Base-by-base conservation (phyloP, 2,329 filamentous ascomycete genomes). In the Mycosphaerella sp. region DNA sequence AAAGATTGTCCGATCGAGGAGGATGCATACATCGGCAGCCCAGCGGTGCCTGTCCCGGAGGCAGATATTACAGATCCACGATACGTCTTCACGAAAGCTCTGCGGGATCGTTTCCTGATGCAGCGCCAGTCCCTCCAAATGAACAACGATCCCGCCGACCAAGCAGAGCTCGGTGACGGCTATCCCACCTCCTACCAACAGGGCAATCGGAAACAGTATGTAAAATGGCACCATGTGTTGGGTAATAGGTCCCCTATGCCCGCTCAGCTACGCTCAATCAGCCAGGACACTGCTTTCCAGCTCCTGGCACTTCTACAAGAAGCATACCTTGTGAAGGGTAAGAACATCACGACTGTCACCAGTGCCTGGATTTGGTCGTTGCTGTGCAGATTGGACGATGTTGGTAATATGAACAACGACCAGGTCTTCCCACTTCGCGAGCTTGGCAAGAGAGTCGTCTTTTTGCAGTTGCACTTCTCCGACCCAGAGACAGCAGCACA, bases 311-410 rank as follows among this genome's bases (percentile, higher is more conserved):
- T 78, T 21, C 74, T 90, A 46, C 71, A 71, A 32, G 66, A 69
- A 8, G 62, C 87, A n/a, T 80, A 86, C 45, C 76, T 85, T 47
- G 78, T 76, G 41, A 78, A 77, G 44, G 79, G 78, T n/a, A 70
- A 74, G 17, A 75, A 77, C 27, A 73, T 89, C 27, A 75, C 80
- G 21, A 78, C 80, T 60, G 79, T 83, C 42, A 82, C 87, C 4
- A 89, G 88, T 53, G 78, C 82, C 13, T 97, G 91, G 91, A 74
- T 87, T 3, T 96, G 89, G 90, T 83, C 85, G 0, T 69, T 95
- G 51, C 73, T 96, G 40, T 88, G 86, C 2, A 79, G 82, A 51
- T 76, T 91, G 52, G 84, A 86, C 32, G 63, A 66, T 32, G 73
- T 81, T 8, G 89, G 89, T 1, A 82, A 87, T 66, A 73, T 96